Base-by-base conservation (phyloP, 1,284 basidiomycete genomes). In the Cystobasidium sp. region DNA sequence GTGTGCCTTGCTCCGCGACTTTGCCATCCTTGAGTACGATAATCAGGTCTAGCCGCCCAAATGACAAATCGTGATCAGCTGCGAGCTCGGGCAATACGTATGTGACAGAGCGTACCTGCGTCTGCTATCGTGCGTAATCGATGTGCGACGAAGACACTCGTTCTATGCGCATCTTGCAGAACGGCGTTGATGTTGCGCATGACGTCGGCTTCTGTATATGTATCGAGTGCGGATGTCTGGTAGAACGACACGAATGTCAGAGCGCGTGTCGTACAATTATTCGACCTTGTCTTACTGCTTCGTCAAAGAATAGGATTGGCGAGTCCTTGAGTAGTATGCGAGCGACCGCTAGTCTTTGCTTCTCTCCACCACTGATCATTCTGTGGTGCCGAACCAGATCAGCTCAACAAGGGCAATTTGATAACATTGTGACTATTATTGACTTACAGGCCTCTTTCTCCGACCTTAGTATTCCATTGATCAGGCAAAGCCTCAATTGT, bases 351-450 rank as follows among this genome's bases (percentile, higher is more conserved):
- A 99, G 83, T 55, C 97, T 84, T 85, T 99, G 96, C 83, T 99
- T 98, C 86, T 99, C 96, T 0, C 97, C 96, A 0, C 96, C 96
- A 16, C 92, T 94, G 72, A 99, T 94, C 97, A 99, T 98, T 80
- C 98, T n/a, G n/a, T n/a, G n/a, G n/a, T n/a, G n/a, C n/a, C n/a
- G n/a, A n/a, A n/a, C n/a, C n/a, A n/a, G n/a, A n/a, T n/a, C n/a
- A n/a, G n/a, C n/a, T n/a, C n/a, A n/a, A n/a, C n/a, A n/a, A n/a
- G n/a, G n/a, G n/a, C n/a, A n/a, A n/a, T n/a, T n/a, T n/a, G n/a
- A n/a, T n/a, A n/a, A n/a, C n/a, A n/a, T n/a, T n/a, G n/a, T n/a
- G n/a, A n/a, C n/a, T n/a, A n/a, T n/a, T n/a, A n/a, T n/a, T n/a
- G n/a, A 61, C 69, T 71, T 55, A 71, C 69, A 73, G 44, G 0